phyloP scores from a whole-genome alignment of 2,329 filamentous ascomycete species.

The Phaeosphaeriaceae sp. region DNA sequence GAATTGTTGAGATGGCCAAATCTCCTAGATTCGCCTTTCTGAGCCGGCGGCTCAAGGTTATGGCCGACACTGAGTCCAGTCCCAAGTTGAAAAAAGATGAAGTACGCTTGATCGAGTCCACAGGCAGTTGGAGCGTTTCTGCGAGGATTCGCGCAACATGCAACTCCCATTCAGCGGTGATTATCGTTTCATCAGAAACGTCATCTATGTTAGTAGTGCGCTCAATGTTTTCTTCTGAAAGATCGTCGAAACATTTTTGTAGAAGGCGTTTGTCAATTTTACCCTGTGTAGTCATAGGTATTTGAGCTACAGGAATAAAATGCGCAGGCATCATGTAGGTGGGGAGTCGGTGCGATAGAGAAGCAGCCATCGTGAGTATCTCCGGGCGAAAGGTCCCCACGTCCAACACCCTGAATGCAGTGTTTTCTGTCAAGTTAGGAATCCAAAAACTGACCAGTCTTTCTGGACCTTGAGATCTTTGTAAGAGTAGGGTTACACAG shows the following conservation, averaged over 20 bases:
- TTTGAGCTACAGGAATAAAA: conserved; percentile 69
- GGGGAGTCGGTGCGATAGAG: conserved; percentile 65
- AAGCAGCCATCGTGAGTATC: conserved; percentile 58
- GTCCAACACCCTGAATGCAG: conserved; percentile 49
- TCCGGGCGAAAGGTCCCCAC: conserved; percentile 37
- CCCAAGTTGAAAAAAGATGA: conserved; percentile 80
- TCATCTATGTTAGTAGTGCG: conserved; percentile 37
- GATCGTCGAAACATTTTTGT: conserved; percentile 52
- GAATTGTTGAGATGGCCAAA: conserved; percentile 70
- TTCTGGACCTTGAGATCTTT: conserved; percentile 54
- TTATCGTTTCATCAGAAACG: conserved; percentile 35
- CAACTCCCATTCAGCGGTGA: conserved; percentile 63
- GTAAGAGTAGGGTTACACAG: conserved; percentile 68
- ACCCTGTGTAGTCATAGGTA: conserved; percentile 76
- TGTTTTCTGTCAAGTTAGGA: conserved; percentile 37
- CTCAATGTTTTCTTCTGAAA: conserved; percentile 58
- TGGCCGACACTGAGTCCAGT: conserved; percentile 83
- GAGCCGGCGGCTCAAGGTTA: conserved; percentile 68
- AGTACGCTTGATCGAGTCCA: conserved; percentile 62
- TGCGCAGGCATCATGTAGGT: conserved; percentile 80
- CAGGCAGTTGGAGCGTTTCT: conserved; percentile 55
- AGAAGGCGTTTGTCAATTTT: conserved; percentile 72
- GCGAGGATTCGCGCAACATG: conserved; percentile 63
- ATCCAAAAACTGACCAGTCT: conserved; percentile 73
- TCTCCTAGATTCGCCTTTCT: conserved; percentile 53